A percentile compares a stretch with the other conserved stretches of the same genome.
These are phyloP conservation scores for Antitrichia curtipendula DNA, from an alignment of 225 moss, liverwort and hornwort genomes.

Conservation along the genomic window DNA sequence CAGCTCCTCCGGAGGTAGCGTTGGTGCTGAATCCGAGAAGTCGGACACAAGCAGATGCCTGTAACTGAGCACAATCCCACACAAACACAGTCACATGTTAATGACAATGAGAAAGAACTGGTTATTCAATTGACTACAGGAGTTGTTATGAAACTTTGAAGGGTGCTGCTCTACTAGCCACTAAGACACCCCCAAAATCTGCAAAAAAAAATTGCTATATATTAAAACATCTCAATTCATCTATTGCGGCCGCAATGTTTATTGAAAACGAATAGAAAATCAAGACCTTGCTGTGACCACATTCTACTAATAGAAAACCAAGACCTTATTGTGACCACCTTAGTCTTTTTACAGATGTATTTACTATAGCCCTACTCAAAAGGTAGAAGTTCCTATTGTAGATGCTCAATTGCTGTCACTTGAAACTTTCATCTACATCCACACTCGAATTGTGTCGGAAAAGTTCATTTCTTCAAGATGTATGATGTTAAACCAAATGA, in stretches of 20 bases:
- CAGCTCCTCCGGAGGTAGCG: slow-evolving; percentile 55
- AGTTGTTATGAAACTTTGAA: neutral
- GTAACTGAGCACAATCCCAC: slow-evolving; percentile 39
- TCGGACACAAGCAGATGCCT: slow-evolving; percentile 69
- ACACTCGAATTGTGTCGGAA: neutral
- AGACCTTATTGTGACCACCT: neutral
- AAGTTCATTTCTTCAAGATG: neutral
- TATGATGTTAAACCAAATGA: neutral
- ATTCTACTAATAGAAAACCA: neutral
- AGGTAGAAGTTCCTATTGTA: neutral
- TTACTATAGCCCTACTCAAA: neutral
- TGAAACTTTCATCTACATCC: neutral
- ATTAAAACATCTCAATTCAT: neutral
- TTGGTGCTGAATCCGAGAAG: slow-evolving; percentile 68
- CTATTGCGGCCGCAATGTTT: neutral
- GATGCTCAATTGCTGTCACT: neutral
- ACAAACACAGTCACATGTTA: neutral
- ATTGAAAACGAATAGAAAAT: neutral
- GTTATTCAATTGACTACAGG: neutral
- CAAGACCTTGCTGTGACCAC: neutral
- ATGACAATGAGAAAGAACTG: neutral
- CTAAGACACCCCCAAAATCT: neutral
- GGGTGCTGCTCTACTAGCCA: neutral
- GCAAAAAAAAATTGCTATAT: neutral
- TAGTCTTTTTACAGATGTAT: neutral